Evolutionary conservation across 1,284 basidiomycete genomes (phyloP).

Genomic region (Apiotrichum mycotoxinovorans): DNA sequence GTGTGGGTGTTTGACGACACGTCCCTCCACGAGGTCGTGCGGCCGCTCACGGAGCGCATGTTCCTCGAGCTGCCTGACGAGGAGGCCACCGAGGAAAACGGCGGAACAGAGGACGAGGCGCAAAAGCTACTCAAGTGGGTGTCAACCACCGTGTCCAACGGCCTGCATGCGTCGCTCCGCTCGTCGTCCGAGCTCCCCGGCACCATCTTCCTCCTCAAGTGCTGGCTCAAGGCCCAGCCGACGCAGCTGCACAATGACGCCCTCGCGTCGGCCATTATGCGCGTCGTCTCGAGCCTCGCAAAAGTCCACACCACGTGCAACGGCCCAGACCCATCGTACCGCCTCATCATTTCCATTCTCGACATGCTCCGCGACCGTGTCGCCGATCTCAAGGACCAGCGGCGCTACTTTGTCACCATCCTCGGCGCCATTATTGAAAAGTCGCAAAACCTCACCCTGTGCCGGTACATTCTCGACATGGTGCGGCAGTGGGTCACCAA

Average conservation of each 20-base stretch:
- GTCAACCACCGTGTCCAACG: slow-evolving; percentile 73
- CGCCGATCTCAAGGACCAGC: slow-evolving; percentile 55
- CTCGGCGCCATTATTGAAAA: slow-evolving; percentile 85
- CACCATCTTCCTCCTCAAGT: slow-evolving; percentile 79
- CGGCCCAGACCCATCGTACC: slow-evolving; percentile 45
- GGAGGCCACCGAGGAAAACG: slow-evolving; percentile 54
- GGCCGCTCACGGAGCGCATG: slow-evolving; percentile 81
- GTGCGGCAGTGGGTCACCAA: slow-evolving; percentile 84
- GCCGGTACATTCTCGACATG: slow-evolving; percentile 81
- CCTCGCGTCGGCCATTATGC: slow-evolving; percentile 73
- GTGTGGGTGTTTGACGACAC: slow-evolving; percentile 75
- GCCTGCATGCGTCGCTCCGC: slow-evolving; percentile 46
- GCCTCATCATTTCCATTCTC: slow-evolving; percentile 55
- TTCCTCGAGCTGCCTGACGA: slow-evolving; percentile 79
- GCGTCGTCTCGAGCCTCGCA: slow-evolving; percentile 76
- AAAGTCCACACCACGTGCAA: slow-evolving; percentile 77
- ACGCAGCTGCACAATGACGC: slow-evolving; percentile 70
- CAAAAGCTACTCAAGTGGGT: slow-evolving; percentile 77
- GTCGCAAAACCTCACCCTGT: slow-evolving; percentile 77
- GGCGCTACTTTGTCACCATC: slow-evolving; percentile 65
- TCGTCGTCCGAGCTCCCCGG: slow-evolving; percentile 60
- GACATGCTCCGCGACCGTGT: slow-evolving; percentile 55
- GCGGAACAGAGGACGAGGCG: slow-evolving; percentile 58
- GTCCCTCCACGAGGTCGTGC: slow-evolving; percentile 70
- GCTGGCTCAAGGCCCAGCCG: slow-evolving; percentile 77